A percentile compares a stretch with the other conserved stretches of the same genome.
Conservation (phyloP, 2,329 filamentous ascomycete genomes). For the Thielaviopsis ethacetica region DNA sequence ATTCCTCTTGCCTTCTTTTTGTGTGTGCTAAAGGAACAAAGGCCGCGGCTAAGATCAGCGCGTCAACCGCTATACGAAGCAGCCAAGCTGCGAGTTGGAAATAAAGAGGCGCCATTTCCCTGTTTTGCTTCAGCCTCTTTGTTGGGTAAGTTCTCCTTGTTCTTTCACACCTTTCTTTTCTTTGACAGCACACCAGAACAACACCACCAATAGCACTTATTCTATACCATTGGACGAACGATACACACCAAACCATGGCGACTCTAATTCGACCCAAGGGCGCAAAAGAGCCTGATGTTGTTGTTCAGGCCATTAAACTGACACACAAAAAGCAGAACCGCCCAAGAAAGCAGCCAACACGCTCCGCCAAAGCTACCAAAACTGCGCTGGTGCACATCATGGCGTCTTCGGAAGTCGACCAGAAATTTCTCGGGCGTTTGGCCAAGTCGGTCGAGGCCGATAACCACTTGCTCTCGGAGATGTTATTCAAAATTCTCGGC, state of each 20-base stretch:
- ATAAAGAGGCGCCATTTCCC: neutral
- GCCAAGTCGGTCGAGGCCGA: conserved; percentile 63
- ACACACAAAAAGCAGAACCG: neutral
- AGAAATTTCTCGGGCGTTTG: conserved; percentile 86
- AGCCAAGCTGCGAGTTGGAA: neutral
- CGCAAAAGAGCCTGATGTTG: neutral
- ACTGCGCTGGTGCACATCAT: conserved; percentile 30
- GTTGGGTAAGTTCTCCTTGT: neutral
- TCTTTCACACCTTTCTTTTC: neutral
- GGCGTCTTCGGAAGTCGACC: conserved; percentile 94
- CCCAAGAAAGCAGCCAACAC: neutral
- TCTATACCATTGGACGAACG: neutral
- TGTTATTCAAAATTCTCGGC: conserved; percentile 81
- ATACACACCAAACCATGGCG: neutral
- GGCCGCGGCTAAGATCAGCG: neutral
- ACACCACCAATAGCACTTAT: neutral
- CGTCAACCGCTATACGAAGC: neutral
- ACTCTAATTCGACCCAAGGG: neutral
- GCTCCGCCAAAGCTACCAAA: neutral
- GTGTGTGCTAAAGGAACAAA: neutral
- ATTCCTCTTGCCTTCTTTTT: neutral
- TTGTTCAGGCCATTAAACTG: neutral
- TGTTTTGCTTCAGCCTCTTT: neutral
- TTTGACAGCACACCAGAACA: too few species aligned
- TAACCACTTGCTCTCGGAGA: conserved; percentile 63